Evolutionary conservation across 2,329 filamentous ascomycete species (phyloP).

Genomic region (Dothiorella sarmentorum): DNA sequence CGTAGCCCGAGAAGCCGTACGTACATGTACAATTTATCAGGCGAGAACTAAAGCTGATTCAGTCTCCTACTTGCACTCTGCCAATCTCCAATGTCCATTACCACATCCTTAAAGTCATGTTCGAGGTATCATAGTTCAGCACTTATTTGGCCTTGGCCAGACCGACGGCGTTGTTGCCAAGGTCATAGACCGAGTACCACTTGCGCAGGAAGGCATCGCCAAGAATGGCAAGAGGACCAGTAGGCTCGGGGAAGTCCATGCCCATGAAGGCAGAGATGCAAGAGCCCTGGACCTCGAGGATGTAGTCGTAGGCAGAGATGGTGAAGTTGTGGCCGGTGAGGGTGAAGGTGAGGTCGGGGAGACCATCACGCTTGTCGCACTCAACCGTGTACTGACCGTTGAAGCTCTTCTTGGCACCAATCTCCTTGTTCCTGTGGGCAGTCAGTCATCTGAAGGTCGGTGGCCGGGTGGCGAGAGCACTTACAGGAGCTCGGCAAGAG

Average conservation of each 20-base stretch:
- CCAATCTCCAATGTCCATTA: not conserved
- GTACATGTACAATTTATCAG: not conserved
- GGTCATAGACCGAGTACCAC: conserved; percentile 95
- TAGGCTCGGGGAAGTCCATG: conserved; percentile 79
- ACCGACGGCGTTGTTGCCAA: conserved; percentile 83
- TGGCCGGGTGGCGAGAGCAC: conserved; percentile 25
- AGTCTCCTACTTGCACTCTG: not conserved
- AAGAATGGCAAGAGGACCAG: conserved; percentile 89
- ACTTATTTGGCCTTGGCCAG: conserved; percentile 76
- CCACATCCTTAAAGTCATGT: not conserved
- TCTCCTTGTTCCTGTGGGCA: conserved; percentile 71
- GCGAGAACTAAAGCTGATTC: not conserved
- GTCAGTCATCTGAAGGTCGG: not conserved
- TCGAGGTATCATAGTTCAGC: conserved; percentile 9
- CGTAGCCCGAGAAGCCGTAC: not conserved
- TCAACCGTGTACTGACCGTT: conserved; percentile 96
- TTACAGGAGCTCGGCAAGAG: conserved; percentile 84
- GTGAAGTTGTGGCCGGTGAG: conserved; percentile 90
- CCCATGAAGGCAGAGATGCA: conserved; percentile 98
- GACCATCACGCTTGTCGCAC: conserved; percentile 74
- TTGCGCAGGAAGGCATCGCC: conserved; percentile 79
- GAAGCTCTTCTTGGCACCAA: conserved; percentile 96
- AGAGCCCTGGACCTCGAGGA: conserved; percentile 88
- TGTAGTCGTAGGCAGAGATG: conserved; percentile 86
- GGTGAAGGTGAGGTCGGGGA: conserved; percentile 89